Conservation (phyloP, 768 basidiomycete genomes). For the Psilocybe sp. region DNA sequence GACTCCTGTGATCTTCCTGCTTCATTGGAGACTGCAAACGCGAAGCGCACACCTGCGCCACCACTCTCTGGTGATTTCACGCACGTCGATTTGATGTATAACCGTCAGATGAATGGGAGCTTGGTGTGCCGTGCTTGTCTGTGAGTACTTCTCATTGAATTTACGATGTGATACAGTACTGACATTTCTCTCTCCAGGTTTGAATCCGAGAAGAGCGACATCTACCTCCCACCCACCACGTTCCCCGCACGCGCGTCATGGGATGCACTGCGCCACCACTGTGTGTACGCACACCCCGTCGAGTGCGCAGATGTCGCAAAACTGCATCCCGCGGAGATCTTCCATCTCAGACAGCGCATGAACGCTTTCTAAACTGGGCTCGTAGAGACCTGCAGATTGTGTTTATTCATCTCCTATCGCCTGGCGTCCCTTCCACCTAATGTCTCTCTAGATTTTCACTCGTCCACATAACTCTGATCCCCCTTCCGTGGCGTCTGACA, state of each 20-base stretch:
- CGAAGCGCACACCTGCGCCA: background rate
- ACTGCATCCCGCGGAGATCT: slow-evolving; percentile 30
- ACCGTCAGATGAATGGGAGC: slow-evolving; percentile 22
- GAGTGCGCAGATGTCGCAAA: slow-evolving; percentile 33
- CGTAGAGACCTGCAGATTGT: no score
- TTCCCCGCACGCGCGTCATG: slow-evolving; percentile 30
- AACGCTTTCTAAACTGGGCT: background rate
- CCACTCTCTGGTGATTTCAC: slow-evolving; percentile 17
- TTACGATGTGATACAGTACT: background rate
- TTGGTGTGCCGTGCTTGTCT: slow-evolving; percentile 37
- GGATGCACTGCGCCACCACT: slow-evolving; percentile 34
- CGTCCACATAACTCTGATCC: no score
- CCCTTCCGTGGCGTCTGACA: no score
- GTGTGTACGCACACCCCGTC: slow-evolving; percentile 27
- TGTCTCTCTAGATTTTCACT: no score
- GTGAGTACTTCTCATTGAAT: slow-evolving; percentile 21
- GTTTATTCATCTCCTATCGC: no score
- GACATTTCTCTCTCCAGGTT: slow-evolving; percentile 4
- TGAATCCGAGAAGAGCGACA: slow-evolving; percentile 5
- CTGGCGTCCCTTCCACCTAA: no score
- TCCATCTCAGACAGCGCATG: slow-evolving; percentile 30
- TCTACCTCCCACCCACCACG: slow-evolving; percentile 13
- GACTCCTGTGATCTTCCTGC: background rate
- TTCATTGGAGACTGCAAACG: no score
- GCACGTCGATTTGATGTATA: slow-evolving; percentile 38